Base-by-base conservation (phyloP, 768 basidiomycete genomes). In the Trametes cinnabarina region DNA sequence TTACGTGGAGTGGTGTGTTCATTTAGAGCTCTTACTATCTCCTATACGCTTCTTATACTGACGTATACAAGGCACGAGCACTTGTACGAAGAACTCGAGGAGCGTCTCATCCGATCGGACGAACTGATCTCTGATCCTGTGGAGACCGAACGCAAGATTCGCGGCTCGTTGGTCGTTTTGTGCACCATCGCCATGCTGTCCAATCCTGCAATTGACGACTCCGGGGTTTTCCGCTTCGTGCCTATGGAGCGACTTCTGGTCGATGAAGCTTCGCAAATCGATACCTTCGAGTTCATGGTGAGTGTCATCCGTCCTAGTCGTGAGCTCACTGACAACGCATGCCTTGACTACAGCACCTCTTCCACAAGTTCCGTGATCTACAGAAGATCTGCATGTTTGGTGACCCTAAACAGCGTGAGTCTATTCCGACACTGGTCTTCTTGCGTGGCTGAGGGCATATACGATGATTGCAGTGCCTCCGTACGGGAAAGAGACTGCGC, bases 201-300 rank as follows among this genome's bases (percentile, higher is more conserved):
- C 4, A 80, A 79, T 39, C 77, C 77, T 1, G 65, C 58, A 1
- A 59, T 83, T n/a, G 64, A 70, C 11, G 50, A 63, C 0, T 70
- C 71, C 14, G 65, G 68, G 1, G 20, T 77, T 7, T 77, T 76
- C 61, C 42, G 65, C 0, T 28, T 76, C 4, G 66, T 80, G 1
- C 80, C 79, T 1, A 67, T 81, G 20, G 73, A 72, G 23, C 68
- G 72, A n/a, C 72, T 83, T 2, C 72, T 84, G n/a, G 70, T 83
- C n/a, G 82, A 84, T 54, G 81, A 84, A 66, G 82, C 80, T 2
- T 81, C 79, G 7, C 80, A 81, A 51, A 80, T 82, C 20, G 75
- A 77, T 23, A 65, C 74, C 4, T 77, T 76, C 26, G 79, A 80
- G 25, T 82, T 78, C 56, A 63, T 83, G 73, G 81, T 81, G 17